phyloP scores from a whole-genome alignment of 2,329 filamentous ascomycete species.

The Curvularia verruculosa region DNA sequence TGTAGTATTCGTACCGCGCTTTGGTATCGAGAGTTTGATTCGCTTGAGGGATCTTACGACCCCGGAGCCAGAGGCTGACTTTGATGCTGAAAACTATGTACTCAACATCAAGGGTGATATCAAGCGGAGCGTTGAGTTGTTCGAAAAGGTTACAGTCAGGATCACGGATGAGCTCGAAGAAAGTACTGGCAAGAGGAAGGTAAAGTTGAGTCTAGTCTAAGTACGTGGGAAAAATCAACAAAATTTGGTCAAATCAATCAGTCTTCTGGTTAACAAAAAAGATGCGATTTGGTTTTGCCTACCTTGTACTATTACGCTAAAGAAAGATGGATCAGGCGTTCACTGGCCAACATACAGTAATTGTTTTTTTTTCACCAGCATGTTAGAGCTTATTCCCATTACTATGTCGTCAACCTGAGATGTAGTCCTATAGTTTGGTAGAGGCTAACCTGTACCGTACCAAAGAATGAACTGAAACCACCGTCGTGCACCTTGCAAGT shows the following conservation, averaged over 20 bases:
- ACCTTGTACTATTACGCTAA: not conserved
- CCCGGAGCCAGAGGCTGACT: slow-evolving; percentile 76
- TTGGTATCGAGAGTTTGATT: slow-evolving; percentile 93
- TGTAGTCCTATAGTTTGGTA: not conserved
- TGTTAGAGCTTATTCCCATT: no score
- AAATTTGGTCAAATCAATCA: not conserved
- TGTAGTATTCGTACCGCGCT: slow-evolving; percentile 92
- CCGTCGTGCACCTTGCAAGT: not conserved
- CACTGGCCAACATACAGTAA: no score
- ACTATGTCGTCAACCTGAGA: not conserved
- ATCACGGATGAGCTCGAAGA: slow-evolving; percentile 94
- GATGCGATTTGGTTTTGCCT: not conserved
- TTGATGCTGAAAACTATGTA: slow-evolving; percentile 84
- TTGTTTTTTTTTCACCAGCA: not conserved
- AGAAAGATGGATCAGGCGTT: not conserved
- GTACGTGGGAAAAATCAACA: not conserved
- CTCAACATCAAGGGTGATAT: slow-evolving; percentile 66
- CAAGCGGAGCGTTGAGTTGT: slow-evolving; percentile 73
- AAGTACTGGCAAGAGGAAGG: slow-evolving; percentile 91
- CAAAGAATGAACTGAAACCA: not conserved
- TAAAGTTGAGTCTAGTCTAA: slow-evolving; percentile 68
- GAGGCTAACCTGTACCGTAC: not conserved
- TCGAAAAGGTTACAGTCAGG: slow-evolving; percentile 87
- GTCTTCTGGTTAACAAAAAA: not conserved
- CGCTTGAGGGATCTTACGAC: slow-evolving; percentile 81